Percentiles rank a stretch among this genome's conserved stretches.
Evolutionary conservation across 768 basidiomycete species (phyloP).

Genomic region (Tephrocybe sp.): DNA sequence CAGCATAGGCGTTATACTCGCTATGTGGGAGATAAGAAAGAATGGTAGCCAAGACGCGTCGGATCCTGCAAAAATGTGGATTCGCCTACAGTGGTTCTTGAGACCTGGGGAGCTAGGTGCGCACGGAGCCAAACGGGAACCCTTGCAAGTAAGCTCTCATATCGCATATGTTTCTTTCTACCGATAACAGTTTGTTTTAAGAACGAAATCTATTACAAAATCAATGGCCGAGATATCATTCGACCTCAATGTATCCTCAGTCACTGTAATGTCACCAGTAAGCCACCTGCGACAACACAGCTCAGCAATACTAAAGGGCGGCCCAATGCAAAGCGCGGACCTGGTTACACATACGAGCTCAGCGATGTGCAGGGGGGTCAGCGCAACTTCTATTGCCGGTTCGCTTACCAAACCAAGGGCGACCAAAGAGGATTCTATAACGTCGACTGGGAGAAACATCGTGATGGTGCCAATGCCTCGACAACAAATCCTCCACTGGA

Average conservation of each 20-base stretch:
- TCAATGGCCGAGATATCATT: conserved; percentile 47
- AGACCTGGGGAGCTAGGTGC: conserved; percentile 62
- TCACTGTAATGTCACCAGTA: conserved; percentile 48
- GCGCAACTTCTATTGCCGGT: conserved; percentile 51
- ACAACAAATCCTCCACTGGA: conserved; percentile 25
- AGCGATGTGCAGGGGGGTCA: conserved; percentile 20
- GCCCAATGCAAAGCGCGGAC: conserved; percentile 10
- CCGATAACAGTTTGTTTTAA: conserved; percentile 24
- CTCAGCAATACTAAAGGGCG: conserved; percentile 10
- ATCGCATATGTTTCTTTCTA: neutral
- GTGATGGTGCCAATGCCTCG: conserved; percentile 34
- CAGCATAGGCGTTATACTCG: conserved; percentile 68
- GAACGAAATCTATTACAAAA: conserved; percentile 78
- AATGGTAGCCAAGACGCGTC: conserved; percentile 24
- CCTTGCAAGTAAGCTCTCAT: conserved; percentile 49
- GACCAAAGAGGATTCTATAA: conserved; percentile 52
- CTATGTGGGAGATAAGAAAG: conserved; percentile 61
- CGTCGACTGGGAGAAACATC: conserved; percentile 58
- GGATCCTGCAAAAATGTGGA: conserved; percentile 44
- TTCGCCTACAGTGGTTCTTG: conserved; percentile 78
- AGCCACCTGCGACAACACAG: conserved; percentile 14
- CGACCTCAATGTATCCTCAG: conserved; percentile 51
- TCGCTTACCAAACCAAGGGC: conserved; percentile 57
- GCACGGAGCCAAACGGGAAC: conserved; percentile 59
- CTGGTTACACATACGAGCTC: conserved; percentile 16